Base-by-base conservation (phyloP, 139 green algal species). In the Spirogloea muscicola region DNA sequence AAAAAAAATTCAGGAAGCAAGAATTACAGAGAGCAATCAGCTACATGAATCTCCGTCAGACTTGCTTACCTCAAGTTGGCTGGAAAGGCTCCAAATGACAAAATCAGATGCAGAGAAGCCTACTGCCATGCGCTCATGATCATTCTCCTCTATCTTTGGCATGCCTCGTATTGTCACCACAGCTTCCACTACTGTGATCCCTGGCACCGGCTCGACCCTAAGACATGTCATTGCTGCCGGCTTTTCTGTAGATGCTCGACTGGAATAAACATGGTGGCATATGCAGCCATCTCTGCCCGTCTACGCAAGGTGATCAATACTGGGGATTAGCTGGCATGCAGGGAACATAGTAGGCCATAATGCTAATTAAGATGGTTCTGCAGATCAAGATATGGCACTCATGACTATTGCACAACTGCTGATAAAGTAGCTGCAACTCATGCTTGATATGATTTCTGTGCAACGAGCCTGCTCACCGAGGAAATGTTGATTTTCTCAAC, bases 241-340 rank as follows among this genome's bases (percentile, higher is more conserved):
- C 44, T 42, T 73, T 5, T 9, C 10, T 64, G 10, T 16, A 49
- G 55, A 64, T 64, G 34, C 55, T 64, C 10, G 13, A 16, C 10
- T 64, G 55, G 34, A 10, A 16, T 64, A 3, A 74, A 77, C 36
- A 57, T 77, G n/a, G n/a, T n/a, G n/a, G 48, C 68, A 77, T 21
- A 77, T 48, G 36, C 68, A 77, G 2, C 68, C 68, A 40, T 77
- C 68, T 29, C 68, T 68, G 37, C 68, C 68, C 0, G 68, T 76
- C 68, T 77, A 57, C 3, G 3, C 57, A 39, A 60, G 18, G 18
- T 52, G 18, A 48, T 66, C 57, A 66, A 66, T n/a, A n/a, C n/a
- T n/a, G n/a, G n/a, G n/a, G n/a, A n/a, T n/a, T n/a, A n/a, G n/a
- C n/a, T n/a, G n/a, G n/a, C n/a, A n/a, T n/a, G n/a, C n/a, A n/a